phyloP scores from a whole-genome alignment of 176 grass and related monocot species.

The Areca catechu region DNA sequence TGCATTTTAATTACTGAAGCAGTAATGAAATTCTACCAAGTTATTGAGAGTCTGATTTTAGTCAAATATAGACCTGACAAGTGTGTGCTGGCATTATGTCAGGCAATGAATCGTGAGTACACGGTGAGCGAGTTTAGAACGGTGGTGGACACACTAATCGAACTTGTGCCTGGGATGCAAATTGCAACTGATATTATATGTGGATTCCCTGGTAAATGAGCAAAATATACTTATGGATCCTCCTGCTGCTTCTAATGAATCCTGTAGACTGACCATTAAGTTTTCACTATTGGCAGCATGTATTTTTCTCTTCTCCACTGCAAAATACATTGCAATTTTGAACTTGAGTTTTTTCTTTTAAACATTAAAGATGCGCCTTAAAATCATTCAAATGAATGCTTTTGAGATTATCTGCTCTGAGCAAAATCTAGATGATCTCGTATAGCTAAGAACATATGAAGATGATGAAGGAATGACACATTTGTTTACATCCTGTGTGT shows the following conservation, averaged over 20 bases:
- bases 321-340: no score
- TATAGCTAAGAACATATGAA: no score
- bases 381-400: not conserved
- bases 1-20: slow-evolving; percentile 5
- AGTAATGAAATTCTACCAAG: not conserved
- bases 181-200: slow-evolving; percentile 98
- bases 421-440: no score
- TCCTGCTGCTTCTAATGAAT: no score
- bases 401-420: not conserved
- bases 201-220: slow-evolving; percentile 68
- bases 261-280: not conserved
- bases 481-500: not conserved
- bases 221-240: no score
- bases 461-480: no score
- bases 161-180: slow-evolving; percentile 90
- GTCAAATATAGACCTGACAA: not conserved
- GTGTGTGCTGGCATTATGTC: slow-evolving; percentile 9
- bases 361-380: not conserved
- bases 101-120: slow-evolving; percentile 98
- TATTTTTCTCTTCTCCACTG: no score
- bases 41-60: not conserved
- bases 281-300: no score
- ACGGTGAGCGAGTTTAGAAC: slow-evolving; percentile 63
- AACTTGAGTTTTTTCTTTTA: no score
- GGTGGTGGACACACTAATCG: slow-evolving; percentile 65